Base-by-base conservation (phyloP, 2,329 filamentous ascomycete genomes). In the Colletotrichum scovillei region DNA sequence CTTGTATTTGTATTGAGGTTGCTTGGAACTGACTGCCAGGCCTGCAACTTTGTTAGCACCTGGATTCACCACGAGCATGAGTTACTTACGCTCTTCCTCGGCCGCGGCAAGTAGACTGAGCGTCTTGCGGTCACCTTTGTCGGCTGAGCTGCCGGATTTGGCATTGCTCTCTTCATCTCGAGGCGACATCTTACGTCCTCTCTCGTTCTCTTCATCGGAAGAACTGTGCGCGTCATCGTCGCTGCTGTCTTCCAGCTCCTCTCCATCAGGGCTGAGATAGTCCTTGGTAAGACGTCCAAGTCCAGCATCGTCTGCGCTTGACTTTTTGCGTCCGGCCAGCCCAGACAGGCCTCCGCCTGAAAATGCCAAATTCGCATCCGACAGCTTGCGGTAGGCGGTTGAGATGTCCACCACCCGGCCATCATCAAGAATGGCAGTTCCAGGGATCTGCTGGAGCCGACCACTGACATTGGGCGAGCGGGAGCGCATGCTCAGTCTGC, bases 1-100 rank as follows among this genome's bases (percentile, higher is more conserved):
- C 42, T 89, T 85, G 75, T 92, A 92, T 72, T 89, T 86, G 75
- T 92, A 86, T 28, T 78, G 78, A 1, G 84, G 82, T 63, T 84
- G 89, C 64, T 86, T 84, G 4, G 87, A 83, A 26, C 88, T 82
- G 76, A 92, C 85, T 77, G 88, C 81, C 76, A 89, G 86, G 30
- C 88, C 88, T 90, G 73, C 35, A 56, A 38, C 67, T 26, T 78
- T 75, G 83, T 82, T 69, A 42, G 71, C 42, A 55, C 42, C 4
- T 28, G 19, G 12, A 32, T 7, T 8, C 11, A 7, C 19, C 9
- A 26, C 57, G 35, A 35, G 60, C 49, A n/a, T 57, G n/a, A 2
- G 11, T 22, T 19, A 88, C 93, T 79, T 87, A 94, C 94, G 89
- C 80, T 96, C 94, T 86, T 95, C 92, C 79, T 96, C 92, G 0